Evolutionary conservation across 257 asterid genomes (phyloP), one percentile per base, ranked within the genome.

Genomic region (Euphrasia confusa): DNA sequence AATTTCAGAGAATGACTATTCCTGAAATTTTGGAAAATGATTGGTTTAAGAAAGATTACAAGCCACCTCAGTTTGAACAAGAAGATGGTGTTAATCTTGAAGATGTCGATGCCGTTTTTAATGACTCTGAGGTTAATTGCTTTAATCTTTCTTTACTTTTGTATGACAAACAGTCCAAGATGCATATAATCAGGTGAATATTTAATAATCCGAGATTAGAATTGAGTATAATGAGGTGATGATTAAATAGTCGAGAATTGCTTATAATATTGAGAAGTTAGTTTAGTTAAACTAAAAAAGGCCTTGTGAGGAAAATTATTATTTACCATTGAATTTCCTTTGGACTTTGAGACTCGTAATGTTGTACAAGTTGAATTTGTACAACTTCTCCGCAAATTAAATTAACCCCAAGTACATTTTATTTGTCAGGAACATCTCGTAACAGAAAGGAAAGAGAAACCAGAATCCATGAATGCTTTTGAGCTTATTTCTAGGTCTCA

Each of bases 381-480:
- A 35, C 10, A 35, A 35, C 40, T 1, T 30, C 8, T 35, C 40
- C 40, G 40, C 8, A 35, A 35, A 6, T 15, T 54, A 9, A 28
- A 30, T 45, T 28, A 54, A 26, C 26, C 27, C 13, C 55, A 4
- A n/a, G 47, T 48, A 35, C 9, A 35, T 35, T 62, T 58, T 53
- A 68, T 63, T 47, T 76, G 54, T 61, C 84, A 88, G 88, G 95
- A 83, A 68, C 77, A 73, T 76, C 84, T 88, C 49, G 82, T 88
- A 30, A 81, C 83, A 14, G 96, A 88, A 68, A 81, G 78, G 65
- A 80, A 75, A 74, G 95, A 88, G 74, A 88, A 85, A 75, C 96
- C 96, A 21, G 88, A 63, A 57, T 81, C 95, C 58, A 86, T 81
- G 93, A 88, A 88, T 64, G 95, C 95, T 26, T 85, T 88, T 75